These are phyloP conservation scores for Serendipita sp. DNA, from an alignment of 768 basidiomycete species.

Conservation along the genomic window DNA sequence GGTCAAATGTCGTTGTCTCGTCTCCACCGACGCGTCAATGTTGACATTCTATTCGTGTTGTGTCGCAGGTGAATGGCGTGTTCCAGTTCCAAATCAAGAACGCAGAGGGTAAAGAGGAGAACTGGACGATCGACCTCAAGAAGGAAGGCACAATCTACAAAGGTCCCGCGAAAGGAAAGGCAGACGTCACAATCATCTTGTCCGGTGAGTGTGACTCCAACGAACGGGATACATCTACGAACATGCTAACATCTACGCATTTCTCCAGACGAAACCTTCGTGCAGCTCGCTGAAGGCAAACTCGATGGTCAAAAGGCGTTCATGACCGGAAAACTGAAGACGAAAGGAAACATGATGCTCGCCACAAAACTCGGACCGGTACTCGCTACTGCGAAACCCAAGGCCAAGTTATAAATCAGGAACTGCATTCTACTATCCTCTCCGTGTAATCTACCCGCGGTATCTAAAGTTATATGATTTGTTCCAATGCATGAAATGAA, in stretches of 20 bases:
- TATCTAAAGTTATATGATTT: not conserved
- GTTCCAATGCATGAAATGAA: not conserved
- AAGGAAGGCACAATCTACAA: constrained; percentile 60
- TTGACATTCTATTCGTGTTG: not conserved
- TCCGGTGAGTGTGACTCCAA: constrained; percentile 20
- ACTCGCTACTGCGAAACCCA: constrained; percentile 28
- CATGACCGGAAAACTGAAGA: constrained; percentile 87
- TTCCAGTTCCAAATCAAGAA: constrained; percentile 76
- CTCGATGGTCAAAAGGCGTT: constrained; percentile 88
- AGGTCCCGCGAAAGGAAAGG: constrained; percentile 52
- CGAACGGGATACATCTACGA: not conserved
- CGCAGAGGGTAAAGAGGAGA: constrained; percentile 45
- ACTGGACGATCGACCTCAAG: constrained; percentile 92
- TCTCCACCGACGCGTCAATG: not conserved
- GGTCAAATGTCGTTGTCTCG: constrained; percentile 2
- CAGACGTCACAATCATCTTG: constrained; percentile 69
- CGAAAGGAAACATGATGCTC: constrained; percentile 83
- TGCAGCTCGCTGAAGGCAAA: constrained; percentile 58
- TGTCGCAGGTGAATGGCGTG: constrained; percentile 59
- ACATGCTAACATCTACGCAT: not conserved
- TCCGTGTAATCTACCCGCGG: no score
- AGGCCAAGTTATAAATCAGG: constrained; percentile 26
- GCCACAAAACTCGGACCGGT: constrained; percentile 79
- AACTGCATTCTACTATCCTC: no score
- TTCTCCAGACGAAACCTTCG: constrained; percentile 45